These are phyloP conservation scores for Yamadazyma membranifaciens DNA, from an alignment of 1,139 yeast genomes.

Conservation along the genomic window DNA sequence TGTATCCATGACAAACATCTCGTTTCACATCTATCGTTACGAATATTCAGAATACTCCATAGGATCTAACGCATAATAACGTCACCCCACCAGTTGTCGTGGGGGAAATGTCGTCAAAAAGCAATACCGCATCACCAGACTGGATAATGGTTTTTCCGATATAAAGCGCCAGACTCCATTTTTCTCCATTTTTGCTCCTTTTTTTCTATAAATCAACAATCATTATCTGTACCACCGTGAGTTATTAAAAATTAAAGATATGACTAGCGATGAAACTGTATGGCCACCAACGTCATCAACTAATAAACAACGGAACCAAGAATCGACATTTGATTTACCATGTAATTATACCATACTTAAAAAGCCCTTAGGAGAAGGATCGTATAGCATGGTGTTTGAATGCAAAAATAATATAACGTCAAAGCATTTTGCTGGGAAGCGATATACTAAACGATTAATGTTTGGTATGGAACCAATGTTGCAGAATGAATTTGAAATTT, in stretches of 20 bases:
- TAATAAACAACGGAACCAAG: slow-evolving; percentile 12
- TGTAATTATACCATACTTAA: slow-evolving; percentile 36
- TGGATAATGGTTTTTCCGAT: slow-evolving; percentile 5
- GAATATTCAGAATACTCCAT: too few species aligned
- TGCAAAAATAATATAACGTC: slow-evolving; percentile 34
- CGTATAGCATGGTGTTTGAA: slow-evolving; percentile 39
- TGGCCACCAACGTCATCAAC: slow-evolving; percentile 22
- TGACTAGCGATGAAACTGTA: not conserved
- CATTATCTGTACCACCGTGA: not conserved
- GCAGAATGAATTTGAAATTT: slow-evolving; percentile 55
- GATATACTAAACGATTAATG: slow-evolving; percentile 31
- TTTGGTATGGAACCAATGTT: slow-evolving; percentile 38
- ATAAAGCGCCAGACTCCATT: slow-evolving; percentile 1
- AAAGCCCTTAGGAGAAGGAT: slow-evolving; percentile 35
- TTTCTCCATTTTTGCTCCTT: slow-evolving; percentile 2
- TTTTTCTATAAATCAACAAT: not conserved
- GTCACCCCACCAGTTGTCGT: not conserved
- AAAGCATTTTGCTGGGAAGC: slow-evolving; percentile 39
- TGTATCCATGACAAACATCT: too few species aligned
- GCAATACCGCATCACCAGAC: slow-evolving; percentile 2
- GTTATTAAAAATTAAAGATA: not conserved
- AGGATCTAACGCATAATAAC: too few species aligned
- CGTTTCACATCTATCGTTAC: too few species aligned
- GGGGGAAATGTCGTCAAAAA: not conserved
- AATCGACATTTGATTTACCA: slow-evolving; percentile 17